phyloP scores from a whole-genome alignment of 257 asterid genomes.

The Solanum ossicruentum region DNA sequence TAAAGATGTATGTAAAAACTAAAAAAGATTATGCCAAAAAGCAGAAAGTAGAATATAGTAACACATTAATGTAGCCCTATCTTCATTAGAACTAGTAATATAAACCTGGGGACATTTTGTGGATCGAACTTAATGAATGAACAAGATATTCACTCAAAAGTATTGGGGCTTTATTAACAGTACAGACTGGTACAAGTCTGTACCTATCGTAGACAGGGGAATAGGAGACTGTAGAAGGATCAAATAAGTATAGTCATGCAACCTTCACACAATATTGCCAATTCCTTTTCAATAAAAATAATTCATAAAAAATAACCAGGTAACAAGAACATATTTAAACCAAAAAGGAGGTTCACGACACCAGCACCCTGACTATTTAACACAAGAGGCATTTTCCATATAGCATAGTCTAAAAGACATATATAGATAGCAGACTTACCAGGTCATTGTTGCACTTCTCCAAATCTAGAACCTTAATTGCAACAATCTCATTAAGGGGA shows the following conservation, averaged over 20 bases:
- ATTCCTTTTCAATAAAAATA: not conserved
- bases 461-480: conserved; percentile 97
- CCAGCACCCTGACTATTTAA: not conserved
- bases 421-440: conserved; percentile 34
- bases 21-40: not conserved
- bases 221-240: not conserved
- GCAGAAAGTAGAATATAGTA: not conserved
- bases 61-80: not conserved
- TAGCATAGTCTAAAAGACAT: not conserved
- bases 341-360: not conserved
- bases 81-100: not conserved
- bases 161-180: not conserved
- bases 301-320: not conserved
- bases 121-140: not conserved
- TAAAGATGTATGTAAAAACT: not conserved
- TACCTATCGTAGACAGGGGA: not conserved
- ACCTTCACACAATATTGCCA: not conserved
- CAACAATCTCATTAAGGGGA: conserved; percentile 71
- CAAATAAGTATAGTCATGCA: not conserved
- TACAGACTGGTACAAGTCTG: not conserved
- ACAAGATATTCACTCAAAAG: not conserved
- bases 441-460: conserved; percentile 94
- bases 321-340: not conserved
- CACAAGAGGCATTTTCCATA: not conserved
- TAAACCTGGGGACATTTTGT: not conserved